Evolutionary conservation across 1,139 yeast genomes (phyloP).

Genomic region (Kurtzmaniella natalensis): DNA sequence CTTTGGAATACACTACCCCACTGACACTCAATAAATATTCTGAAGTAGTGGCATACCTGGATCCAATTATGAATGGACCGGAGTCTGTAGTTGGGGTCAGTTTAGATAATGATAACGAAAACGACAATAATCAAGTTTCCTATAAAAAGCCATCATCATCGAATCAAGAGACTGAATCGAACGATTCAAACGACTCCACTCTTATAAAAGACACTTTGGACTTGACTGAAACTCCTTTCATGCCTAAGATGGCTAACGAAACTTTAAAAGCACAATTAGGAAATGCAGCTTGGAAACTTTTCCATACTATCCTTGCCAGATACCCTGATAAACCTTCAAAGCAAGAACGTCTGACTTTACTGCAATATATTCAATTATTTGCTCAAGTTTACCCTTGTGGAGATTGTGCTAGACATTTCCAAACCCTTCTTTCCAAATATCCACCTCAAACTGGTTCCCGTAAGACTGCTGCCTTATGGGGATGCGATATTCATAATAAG

Average conservation of each 20-base stretch:
- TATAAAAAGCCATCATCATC: neutral
- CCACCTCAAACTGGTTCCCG: slow-evolving; percentile 86
- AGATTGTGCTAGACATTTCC: slow-evolving; percentile 93
- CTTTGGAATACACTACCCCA: slow-evolving; percentile 24
- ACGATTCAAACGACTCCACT: neutral
- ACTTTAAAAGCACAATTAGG: slow-evolving; percentile 71
- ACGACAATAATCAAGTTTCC: slow-evolving; percentile 1
- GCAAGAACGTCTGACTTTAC: slow-evolving; percentile 59
- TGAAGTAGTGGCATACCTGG: neutral
- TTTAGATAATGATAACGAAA: too few relatives aligned
- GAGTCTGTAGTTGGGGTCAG: too few relatives aligned
- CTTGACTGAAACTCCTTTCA: slow-evolving; percentile 53
- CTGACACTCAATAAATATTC: slow-evolving; percentile 13
- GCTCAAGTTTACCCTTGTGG: slow-evolving; percentile 90
- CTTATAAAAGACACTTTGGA: slow-evolving; percentile 8
- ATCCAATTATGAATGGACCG: neutral
- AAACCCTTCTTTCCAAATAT: slow-evolving; percentile 54
- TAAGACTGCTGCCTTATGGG: slow-evolving; percentile 90
- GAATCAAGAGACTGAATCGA: slow-evolving; percentile 5
- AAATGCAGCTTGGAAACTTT: slow-evolving; percentile 78
- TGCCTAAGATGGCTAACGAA: slow-evolving; percentile 79
- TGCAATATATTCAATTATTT: slow-evolving; percentile 50
- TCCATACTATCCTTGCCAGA: slow-evolving; percentile 88
- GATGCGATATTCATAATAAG: slow-evolving; percentile 86
- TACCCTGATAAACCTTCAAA: slow-evolving; percentile 78